Conservation (phyloP, 2,329 filamentous ascomycete genomes). For the Neonectria ditissima region DNA sequence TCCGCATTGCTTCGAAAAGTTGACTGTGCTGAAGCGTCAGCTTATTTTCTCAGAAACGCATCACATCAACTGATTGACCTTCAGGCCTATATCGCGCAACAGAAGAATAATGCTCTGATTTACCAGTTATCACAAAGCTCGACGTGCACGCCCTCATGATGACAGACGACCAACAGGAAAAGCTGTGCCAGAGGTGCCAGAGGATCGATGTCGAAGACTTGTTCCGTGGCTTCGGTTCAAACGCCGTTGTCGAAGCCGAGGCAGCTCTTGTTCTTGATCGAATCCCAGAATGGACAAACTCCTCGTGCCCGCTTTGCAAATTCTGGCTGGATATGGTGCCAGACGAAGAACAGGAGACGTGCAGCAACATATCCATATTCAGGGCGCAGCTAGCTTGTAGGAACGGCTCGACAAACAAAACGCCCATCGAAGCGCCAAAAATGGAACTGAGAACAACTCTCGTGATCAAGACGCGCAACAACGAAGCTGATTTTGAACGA, state of each 20-base stretch:
- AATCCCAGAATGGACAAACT: conserved; percentile 4
- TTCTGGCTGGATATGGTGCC: conserved; percentile 16
- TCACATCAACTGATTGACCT: not conserved
- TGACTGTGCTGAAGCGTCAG: not conserved
- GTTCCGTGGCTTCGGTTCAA: not conserved
- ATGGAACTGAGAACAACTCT: not conserved
- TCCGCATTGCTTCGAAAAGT: not conserved
- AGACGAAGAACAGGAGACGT: not conserved
- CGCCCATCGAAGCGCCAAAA: not conserved
- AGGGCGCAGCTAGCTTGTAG: not conserved
- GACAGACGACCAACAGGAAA: not conserved
- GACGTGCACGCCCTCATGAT: not conserved
- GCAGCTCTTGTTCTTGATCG: conserved; percentile 2
- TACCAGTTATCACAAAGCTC: not conserved
- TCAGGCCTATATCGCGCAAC: not conserved
- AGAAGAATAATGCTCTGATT: not conserved
- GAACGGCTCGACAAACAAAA: conserved; percentile 6
- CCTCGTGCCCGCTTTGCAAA: conserved; percentile 2
- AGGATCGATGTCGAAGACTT: not conserved
- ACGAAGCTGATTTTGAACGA: not conserved
- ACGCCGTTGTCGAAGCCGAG: not conserved
- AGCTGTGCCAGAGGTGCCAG: not conserved
- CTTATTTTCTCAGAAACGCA: not conserved
- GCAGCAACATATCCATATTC: not conserved
- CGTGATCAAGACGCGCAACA: not conserved